A percentile compares a stretch with the other conserved stretches of the same genome.
phyloP scores from a whole-genome alignment of 345 rosid genomes.

The Abelmoschus esculentus region DNA sequence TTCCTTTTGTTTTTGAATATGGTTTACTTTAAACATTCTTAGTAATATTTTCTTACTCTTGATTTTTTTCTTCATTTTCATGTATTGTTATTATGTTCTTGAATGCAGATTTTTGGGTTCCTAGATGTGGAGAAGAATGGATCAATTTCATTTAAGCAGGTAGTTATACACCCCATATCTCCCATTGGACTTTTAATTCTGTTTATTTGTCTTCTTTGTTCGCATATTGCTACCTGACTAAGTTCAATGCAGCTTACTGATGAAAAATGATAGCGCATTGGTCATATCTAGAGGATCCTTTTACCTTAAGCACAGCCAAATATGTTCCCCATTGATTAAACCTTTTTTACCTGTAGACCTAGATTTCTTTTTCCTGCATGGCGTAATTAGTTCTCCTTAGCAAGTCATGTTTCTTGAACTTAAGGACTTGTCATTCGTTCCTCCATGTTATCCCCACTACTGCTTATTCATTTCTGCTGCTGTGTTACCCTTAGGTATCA shows the following conservation, averaged over 20 bases:
- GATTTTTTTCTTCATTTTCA: not conserved
- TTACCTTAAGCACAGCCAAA: not conserved
- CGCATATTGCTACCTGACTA: not conserved
- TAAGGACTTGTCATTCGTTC: not conserved
- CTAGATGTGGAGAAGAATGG: constrained; percentile 71
- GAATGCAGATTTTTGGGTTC: constrained; percentile 68
- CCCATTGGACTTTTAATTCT: not conserved
- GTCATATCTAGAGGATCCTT: not conserved
- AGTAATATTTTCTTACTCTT: not conserved
- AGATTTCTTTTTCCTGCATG: not conserved
- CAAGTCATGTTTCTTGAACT: not conserved
- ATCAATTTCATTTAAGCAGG: constrained; percentile 86
- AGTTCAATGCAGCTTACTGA: not conserved
- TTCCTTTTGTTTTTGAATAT: not conserved
- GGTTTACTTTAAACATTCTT: not conserved
- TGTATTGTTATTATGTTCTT: not conserved
- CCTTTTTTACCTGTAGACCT: not conserved
- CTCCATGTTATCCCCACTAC: not conserved
- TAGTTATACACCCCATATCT: constrained; percentile 15
- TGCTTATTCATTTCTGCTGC: no score
- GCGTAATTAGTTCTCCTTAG: not conserved
- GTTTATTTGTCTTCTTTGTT: not conserved
- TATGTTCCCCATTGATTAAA: not conserved
- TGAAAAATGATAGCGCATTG: not conserved
- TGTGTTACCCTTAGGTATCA: not conserved